A percentile compares a stretch with the other conserved stretches of the same genome.
Evolutionary conservation across 352 stramenopile genomes (phyloP).

Genomic region (Globisporangium acanthophoron): DNA sequence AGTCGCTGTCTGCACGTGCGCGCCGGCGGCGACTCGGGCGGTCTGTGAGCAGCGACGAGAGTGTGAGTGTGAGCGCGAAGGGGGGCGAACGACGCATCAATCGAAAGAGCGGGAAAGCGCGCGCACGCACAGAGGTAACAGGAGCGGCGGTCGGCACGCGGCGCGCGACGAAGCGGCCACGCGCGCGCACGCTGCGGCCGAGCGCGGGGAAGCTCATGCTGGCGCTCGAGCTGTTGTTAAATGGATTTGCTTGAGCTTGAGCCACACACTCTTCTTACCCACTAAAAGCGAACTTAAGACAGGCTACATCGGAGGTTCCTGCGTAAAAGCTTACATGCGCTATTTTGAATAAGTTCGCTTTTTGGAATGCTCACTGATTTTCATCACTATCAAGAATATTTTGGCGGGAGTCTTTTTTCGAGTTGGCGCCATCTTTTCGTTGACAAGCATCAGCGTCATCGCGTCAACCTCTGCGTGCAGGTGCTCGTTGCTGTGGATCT

Average conservation of each 20-base stretch:
- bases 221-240: slow-evolving; percentile 1
- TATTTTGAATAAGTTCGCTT: neutral
- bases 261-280: slow-evolving; percentile 1
- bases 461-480: too few species aligned
- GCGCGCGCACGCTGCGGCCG: slow-evolving; percentile 26
- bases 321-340: neutral
- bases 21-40: neutral
- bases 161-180: slow-evolving; percentile 28
- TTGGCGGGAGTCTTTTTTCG: neutral
- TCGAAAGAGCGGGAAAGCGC: neutral
- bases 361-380: neutral
- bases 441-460: neutral
- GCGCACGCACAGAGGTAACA: neutral
- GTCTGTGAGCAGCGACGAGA: neutral
- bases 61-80: neutral
- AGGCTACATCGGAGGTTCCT: too few species aligned
- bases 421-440: too few species aligned
- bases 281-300: too few species aligned
- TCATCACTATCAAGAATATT: neutral
- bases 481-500: too few species aligned
- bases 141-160: slow-evolving; percentile 6
- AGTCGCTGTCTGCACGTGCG: slow-evolving; percentile 10
- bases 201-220: slow-evolving; percentile 56
- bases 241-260: slow-evolving; percentile 3
- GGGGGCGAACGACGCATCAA: neutral